These are phyloP conservation scores for Seiridium unicorne DNA, from an alignment of 2,329 filamentous ascomycete species.

Conservation along the genomic window DNA sequence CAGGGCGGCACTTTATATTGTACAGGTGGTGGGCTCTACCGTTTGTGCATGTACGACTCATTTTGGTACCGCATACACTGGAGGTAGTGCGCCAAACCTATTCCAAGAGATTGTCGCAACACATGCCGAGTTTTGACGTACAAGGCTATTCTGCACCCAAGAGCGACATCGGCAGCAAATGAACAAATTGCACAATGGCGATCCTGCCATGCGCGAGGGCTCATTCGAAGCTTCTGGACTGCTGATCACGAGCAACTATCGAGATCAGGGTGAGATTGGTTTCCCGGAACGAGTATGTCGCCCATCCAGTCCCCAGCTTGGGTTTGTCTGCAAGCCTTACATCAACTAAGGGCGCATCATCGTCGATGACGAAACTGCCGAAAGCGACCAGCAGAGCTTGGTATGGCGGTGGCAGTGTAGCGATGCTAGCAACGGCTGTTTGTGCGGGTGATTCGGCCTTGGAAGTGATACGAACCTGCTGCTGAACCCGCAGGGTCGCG, in stretches of 20 bases:
- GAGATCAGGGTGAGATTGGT: too few relatives aligned
- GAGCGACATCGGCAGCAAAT: constrained; percentile 6
- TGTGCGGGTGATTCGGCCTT: background rate
- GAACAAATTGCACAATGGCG: constrained; percentile 7
- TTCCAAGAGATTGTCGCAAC: too few relatives aligned
- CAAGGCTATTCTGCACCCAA: background rate
- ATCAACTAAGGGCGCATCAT: too few relatives aligned
- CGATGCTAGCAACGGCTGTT: background rate
- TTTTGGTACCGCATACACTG: constrained; percentile 6
- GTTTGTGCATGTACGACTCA: constrained; percentile 8
- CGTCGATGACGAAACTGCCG: too few relatives aligned
- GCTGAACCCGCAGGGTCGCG: constrained; percentile 8
- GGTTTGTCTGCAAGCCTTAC: too few relatives aligned
- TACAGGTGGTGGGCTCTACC: background rate
- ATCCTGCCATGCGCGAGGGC: constrained; percentile 9
- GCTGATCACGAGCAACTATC: background rate
- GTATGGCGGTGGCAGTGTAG: background rate
- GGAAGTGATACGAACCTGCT: constrained; percentile 6
- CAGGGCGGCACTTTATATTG: background rate
- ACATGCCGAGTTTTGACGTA: constrained; percentile 2
- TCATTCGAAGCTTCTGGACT: too few relatives aligned
- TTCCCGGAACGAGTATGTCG: too few relatives aligned
- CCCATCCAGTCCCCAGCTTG: too few relatives aligned
- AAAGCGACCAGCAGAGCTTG: background rate
- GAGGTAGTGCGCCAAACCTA: constrained; percentile 12